phyloP scores from a whole-genome alignment of 225 moss, liverwort and hornwort species.

The Anthoceros angustus region DNA sequence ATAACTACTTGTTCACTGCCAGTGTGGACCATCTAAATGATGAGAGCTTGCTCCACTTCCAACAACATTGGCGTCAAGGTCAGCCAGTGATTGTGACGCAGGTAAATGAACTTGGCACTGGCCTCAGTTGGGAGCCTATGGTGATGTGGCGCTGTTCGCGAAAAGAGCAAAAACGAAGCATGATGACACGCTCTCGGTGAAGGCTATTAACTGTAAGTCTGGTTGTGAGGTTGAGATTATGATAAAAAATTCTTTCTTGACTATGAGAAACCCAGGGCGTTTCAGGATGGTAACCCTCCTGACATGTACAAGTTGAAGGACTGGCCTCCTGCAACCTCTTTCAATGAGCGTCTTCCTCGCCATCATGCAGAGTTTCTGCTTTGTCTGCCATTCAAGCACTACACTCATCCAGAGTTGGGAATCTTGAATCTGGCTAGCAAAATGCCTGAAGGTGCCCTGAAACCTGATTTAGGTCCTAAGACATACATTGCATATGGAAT shows the following conservation, averaged over 20 bases:
- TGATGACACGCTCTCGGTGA: constrained; percentile 67
- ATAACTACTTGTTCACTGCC: constrained; percentile 57
- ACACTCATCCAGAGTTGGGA: constrained; percentile 63
- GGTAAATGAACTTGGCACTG: constrained; percentile 55
- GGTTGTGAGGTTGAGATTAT: constrained; percentile 99
- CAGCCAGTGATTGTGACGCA: constrained; percentile 75
- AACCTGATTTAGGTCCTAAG: constrained; percentile 89
- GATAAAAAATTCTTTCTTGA: constrained; percentile 89
- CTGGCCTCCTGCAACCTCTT: constrained; percentile 80
- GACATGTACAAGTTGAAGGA: constrained; percentile 93
- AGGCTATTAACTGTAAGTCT: constrained; percentile 78
- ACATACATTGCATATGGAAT: constrained; percentile 90
- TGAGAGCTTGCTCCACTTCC: constrained; percentile 49
- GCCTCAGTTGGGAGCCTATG: constrained; percentile 97
- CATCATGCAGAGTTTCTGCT: constrained; percentile 72
- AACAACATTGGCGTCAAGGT: constrained; percentile 70
- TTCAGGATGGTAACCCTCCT: constrained; percentile 57
- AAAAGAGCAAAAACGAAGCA: constrained; percentile 78
- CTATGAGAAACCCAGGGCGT: constrained; percentile 44
- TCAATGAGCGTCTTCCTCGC: constrained; percentile 81
- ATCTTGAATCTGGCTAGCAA: constrained; percentile 73
- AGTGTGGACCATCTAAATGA: constrained; percentile 38
- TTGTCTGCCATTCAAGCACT: constrained; percentile 72
- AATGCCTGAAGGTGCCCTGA: constrained; percentile 40
- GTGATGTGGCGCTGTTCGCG: constrained; percentile 99